Evolutionary conservation across 78 protist genomes (phyloP).

Genomic region (Dictyostelium capitatum): DNA sequence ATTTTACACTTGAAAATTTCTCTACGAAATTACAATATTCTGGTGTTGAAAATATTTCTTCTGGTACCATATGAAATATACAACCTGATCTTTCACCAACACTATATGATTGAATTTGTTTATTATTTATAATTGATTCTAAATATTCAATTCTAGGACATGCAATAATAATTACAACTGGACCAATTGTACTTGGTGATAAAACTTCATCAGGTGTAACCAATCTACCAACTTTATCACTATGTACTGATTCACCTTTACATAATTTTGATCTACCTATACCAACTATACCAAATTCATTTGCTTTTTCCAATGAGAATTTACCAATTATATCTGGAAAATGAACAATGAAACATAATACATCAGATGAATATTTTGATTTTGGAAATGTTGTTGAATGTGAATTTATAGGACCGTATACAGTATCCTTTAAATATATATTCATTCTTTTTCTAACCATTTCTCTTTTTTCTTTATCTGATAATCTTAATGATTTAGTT

Average conservation of each 20-base stretch:
- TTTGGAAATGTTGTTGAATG: neutral
- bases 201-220: slow-evolving; percentile 29
- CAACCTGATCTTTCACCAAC: slow-evolving; percentile 1
- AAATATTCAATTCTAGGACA: slow-evolving; percentile 42
- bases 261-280: neutral
- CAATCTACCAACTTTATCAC: neutral
- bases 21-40: slow-evolving; percentile 25
- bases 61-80: slow-evolving; percentile 58
- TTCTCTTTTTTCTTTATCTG: neutral
- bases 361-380: neutral
- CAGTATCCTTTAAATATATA: neutral
- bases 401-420: slow-evolving; percentile 19
- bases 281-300: slow-evolving; percentile 41
- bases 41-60: neutral
- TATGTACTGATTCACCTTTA: slow-evolving; percentile 45
- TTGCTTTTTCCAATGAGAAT: slow-evolving; percentile 26
- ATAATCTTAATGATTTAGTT: neutral
- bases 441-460: slow-evolving; percentile 27
- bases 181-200: slow-evolving; percentile 57
- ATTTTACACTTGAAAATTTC: slow-evolving; percentile 5
- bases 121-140: neutral
- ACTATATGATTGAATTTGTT: neutral
- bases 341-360: slow-evolving; percentile 28
- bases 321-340: slow-evolving; percentile 70
- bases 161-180: slow-evolving; percentile 22